Conservation (phyloP, 2,329 filamentous ascomycete species). For the Pseudogymnoascus sp. region DNA sequence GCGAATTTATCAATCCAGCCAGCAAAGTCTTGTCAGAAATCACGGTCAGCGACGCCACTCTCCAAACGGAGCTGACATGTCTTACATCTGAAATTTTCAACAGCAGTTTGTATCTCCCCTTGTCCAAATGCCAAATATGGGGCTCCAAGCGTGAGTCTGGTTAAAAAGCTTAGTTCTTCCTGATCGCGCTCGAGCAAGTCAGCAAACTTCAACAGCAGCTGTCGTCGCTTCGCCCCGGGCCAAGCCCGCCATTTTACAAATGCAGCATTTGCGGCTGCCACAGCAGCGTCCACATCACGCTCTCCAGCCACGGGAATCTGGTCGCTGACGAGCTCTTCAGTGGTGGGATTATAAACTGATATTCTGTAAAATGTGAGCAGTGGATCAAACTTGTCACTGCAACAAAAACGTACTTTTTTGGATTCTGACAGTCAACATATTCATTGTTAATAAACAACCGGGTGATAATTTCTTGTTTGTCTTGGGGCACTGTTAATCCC, state of each 20-base stretch:
- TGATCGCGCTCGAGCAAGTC: conserved; percentile 34
- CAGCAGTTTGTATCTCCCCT: conserved; percentile 32
- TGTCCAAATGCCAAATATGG: conserved; percentile 36
- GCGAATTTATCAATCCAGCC: conserved; percentile 33
- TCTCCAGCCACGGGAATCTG: conserved; percentile 31
- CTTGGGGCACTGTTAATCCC: neutral
- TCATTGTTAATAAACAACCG: conserved; percentile 43
- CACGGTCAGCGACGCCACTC: neutral
- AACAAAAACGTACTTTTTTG: conserved; percentile 22
- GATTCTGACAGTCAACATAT: conserved; percentile 28
- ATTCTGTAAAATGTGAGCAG: conserved; percentile 31
- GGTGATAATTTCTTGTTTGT: conserved; percentile 15
- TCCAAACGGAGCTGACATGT: conserved; percentile 22
- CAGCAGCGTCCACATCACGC: conserved; percentile 37
- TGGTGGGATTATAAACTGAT: conserved; percentile 31
- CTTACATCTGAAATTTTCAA: conserved; percentile 20
- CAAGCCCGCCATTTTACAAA: conserved; percentile 35
- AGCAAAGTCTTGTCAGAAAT: conserved; percentile 25
- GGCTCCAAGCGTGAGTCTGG: conserved; percentile 38
- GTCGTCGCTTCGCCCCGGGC: conserved; percentile 13
- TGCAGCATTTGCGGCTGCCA: conserved; percentile 36
- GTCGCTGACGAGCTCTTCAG: conserved; percentile 17
- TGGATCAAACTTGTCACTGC: conserved; percentile 11
- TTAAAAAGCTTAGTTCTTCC: conserved; percentile 32
- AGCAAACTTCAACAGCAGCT: conserved; percentile 28